Evolutionary conservation across 2,329 filamentous ascomycete species (phyloP).

Genomic region (Clonostachys byssicola): DNA sequence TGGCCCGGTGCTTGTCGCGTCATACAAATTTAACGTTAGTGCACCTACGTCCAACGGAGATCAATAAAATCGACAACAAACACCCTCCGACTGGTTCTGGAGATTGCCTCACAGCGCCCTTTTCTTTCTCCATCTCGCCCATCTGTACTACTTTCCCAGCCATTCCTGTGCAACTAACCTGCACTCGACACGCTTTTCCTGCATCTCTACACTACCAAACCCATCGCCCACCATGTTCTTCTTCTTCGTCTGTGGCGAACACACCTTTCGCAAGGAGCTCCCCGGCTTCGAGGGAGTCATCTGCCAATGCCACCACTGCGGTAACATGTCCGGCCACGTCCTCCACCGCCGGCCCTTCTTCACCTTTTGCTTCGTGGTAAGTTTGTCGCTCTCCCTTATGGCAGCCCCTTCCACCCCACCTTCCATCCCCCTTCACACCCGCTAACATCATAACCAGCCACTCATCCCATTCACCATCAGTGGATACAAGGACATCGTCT

Average conservation of each 20-base stretch:
- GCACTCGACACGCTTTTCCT: background rate
- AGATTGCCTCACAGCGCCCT: too few species aligned
- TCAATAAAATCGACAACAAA: too few species aligned
- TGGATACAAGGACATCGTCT: conserved; percentile 66
- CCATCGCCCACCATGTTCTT: conserved; percentile 45
- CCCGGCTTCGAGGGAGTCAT: conserved; percentile 57
- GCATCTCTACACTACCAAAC: conserved; percentile 1
- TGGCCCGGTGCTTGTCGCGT: too few species aligned
- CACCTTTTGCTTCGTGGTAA: conserved; percentile 71
- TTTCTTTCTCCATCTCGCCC: background rate
- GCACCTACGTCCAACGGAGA: too few species aligned
- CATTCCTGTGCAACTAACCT: background rate
- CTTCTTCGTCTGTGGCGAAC: conserved; percentile 58
- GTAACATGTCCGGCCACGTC: conserved; percentile 57
- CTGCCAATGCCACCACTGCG: conserved; percentile 64
- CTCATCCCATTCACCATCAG: conserved; percentile 67
- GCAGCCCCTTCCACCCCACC: background rate
- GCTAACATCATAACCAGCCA: conserved; percentile 37
- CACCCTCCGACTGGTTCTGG: too few species aligned
- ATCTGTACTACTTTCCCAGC: background rate
- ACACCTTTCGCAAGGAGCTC: conserved; percentile 56
- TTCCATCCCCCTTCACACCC: background rate
- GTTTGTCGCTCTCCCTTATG: conserved; percentile 12
- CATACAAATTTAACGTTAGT: too few species aligned
- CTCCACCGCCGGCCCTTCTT: conserved; percentile 69